Evolutionary conservation across 192 early-diverging fungal species (phyloP).

Genomic region (Entomortierella lignicola): DNA sequence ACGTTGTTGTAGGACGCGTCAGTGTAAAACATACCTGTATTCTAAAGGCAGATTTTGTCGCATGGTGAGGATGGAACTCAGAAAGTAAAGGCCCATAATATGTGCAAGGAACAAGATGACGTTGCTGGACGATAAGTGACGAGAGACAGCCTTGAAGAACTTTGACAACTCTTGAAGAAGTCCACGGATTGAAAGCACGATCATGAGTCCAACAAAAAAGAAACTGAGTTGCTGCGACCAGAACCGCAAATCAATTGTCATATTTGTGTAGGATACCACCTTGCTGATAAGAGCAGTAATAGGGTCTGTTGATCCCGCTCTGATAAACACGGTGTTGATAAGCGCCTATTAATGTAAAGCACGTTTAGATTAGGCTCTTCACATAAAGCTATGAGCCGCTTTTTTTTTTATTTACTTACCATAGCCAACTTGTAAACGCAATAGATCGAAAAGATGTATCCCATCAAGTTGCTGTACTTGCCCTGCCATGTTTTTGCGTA

Average conservation of each 20-base stretch:
- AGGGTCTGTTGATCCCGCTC: conserved; percentile 82
- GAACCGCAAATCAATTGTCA: conserved; percentile 79
- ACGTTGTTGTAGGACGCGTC: too few relatives aligned
- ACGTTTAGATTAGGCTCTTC: neutral
- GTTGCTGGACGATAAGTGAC: conserved; percentile 77
- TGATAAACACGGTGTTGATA: conserved; percentile 81
- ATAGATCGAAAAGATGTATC: conserved; percentile 88
- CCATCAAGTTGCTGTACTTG: conserved; percentile 83
- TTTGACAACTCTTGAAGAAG: conserved; percentile 77
- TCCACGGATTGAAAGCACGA: conserved; percentile 89
- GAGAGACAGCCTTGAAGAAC: conserved; percentile 77
- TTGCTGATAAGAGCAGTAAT: conserved; percentile 84
- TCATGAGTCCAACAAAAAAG: conserved; percentile 90
- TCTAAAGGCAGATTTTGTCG: conserved; percentile 86
- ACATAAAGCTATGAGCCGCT: neutral
- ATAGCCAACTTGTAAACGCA: conserved; percentile 91
- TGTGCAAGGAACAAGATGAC: conserved; percentile 85
- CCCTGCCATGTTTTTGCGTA: conserved; percentile 80
- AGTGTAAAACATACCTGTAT: conserved; percentile 66
- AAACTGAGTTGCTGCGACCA: conserved; percentile 96
- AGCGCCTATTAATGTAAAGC: conserved; percentile 61
- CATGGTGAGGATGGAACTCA: conserved; percentile 93
- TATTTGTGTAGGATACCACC: conserved; percentile 71
- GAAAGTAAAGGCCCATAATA: conserved; percentile 93
- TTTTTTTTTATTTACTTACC: conserved; percentile 44